Conservation (phyloP, 2,329 filamentous ascomycete genomes). For the Trichophyton rubrum region DNA sequence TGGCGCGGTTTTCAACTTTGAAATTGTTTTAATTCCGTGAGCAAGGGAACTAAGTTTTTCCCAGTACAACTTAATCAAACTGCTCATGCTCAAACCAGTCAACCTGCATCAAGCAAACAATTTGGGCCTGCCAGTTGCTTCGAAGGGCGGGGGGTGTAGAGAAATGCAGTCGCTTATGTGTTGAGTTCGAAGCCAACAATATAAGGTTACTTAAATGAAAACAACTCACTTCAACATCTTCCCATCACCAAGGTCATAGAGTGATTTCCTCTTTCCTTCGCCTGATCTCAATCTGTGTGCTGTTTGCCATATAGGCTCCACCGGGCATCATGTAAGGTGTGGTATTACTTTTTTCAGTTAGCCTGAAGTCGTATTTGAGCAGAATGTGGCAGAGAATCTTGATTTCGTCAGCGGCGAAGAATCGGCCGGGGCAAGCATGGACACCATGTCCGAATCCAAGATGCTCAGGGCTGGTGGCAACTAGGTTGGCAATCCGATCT, state of each 20-base stretch:
- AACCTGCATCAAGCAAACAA: no score
- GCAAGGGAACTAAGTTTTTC: no score
- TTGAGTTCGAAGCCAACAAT: no score
- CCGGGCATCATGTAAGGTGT: not conserved
- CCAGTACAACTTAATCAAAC: no score
- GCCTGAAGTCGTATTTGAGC: conserved; percentile 19
- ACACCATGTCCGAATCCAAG: conserved; percentile 47
- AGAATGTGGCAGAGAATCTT: conserved; percentile 21
- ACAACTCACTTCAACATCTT: not conserved
- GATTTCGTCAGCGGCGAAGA: conserved; percentile 19
- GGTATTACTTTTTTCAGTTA: not conserved
- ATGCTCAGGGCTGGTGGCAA: conserved; percentile 33
- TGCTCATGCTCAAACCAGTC: no score
- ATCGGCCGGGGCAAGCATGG: conserved; percentile 32
- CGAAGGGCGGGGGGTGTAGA: no score
- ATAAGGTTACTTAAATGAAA: not conserved
- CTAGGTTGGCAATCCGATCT: conserved; percentile 11
- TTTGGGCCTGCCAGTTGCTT: no score
- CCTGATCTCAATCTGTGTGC: not conserved
- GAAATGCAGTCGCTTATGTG: no score
- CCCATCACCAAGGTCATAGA: not conserved
- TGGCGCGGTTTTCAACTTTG: no score
- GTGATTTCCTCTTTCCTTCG: conserved; percentile 2
- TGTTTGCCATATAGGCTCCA: not conserved
- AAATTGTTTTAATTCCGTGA: no score